These are phyloP conservation scores for Beauveria brongniartii DNA, from an alignment of 2,329 filamentous ascomycete species.

Conservation along the genomic window DNA sequence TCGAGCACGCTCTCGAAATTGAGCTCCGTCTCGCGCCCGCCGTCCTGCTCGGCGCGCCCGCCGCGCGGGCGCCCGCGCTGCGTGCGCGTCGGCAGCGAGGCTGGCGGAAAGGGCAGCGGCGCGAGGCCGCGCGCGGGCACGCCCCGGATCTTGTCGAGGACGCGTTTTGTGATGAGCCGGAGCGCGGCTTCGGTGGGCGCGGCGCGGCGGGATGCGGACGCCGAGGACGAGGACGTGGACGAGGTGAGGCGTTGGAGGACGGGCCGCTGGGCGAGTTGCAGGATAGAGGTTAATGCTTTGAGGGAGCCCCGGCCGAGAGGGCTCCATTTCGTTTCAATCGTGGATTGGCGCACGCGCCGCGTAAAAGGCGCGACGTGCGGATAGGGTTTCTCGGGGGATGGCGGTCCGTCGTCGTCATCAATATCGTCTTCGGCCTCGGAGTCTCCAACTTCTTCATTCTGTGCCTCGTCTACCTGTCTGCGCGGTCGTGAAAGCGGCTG, in stretches of 20 bases:
- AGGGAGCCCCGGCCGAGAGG: constrained; percentile 47
- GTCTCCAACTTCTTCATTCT: background rate
- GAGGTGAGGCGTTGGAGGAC: constrained; percentile 47
- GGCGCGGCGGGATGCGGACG: constrained; percentile 31
- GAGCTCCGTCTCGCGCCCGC: constrained; percentile 49
- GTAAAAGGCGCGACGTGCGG: constrained; percentile 43
- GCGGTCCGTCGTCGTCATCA: constrained; percentile 15
- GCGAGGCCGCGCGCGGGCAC: constrained; percentile 15
- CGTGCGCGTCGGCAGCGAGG: constrained; percentile 22
- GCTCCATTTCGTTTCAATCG: constrained; percentile 62
- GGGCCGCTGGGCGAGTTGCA: constrained; percentile 52
- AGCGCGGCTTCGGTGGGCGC: constrained; percentile 49
- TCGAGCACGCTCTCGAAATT: constrained; percentile 58
- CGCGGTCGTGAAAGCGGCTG: background rate
- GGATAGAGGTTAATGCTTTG: constrained; percentile 44
- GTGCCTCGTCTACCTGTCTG: background rate
- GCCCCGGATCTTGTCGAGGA: constrained; percentile 44
- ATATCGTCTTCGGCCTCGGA: constrained; percentile 11
- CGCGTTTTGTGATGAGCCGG: constrained; percentile 43
- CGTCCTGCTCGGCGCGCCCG: constrained; percentile 23
- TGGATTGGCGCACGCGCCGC: constrained; percentile 49
- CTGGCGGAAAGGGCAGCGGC: constrained; percentile 58
- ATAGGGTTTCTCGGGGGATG: constrained; percentile 31
- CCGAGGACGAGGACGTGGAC: constrained; percentile 12
- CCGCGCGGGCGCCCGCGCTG: constrained; percentile 11